Evolutionary conservation across 257 asterid genomes (phyloP), one percentile per base, ranked within the genome.

Genomic region (Anisodus tanguticus): DNA sequence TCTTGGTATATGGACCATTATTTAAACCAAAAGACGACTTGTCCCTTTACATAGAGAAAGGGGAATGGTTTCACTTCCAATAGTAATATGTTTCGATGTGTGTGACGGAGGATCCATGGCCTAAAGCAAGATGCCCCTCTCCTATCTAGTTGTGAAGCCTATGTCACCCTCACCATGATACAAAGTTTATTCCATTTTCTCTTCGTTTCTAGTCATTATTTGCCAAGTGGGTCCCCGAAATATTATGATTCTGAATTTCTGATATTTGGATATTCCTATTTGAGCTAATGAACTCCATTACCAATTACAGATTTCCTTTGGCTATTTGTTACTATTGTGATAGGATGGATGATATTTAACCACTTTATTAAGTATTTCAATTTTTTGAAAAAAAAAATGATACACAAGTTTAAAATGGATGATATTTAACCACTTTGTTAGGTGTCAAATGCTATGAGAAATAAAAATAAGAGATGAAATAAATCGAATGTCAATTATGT

Each of bases 131-230:
- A 51, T 53, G 82, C 63, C 4, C 53, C 22, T 3, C 35, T 41
- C 79, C 45, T 39, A 41, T 55, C 35, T 31, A 35, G 64, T 37
- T 66, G 55, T 47, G 67, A 19, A 58, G 26, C 35, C 71, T 54
- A 83, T 22, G 83, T 82, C 86, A 64, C 13, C 41, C 76, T 64
- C 68, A 49, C 26, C 71, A 35, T 22, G 39, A 69, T 37, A 86
- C 76, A 83, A 69, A 69, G 62, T 68, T 58, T 55, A 58, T 80
- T 86, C 83, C 78, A 84, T 86, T 72, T 70, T 45, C 54, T 43
- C 8, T 16, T 60, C 58, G 51, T 49, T 49, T 43, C 45, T 58
- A 85, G 55, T 68, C 67, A 37, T 41, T 39, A 45, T 47, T 64
- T 22, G 64, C 82, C 16, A 22, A 71, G 47, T 13, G 79, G 82